These are phyloP conservation scores for Apophysomyces variabilis DNA, from an alignment of 371 early-diverging fungal species.

Conservation along the genomic window DNA sequence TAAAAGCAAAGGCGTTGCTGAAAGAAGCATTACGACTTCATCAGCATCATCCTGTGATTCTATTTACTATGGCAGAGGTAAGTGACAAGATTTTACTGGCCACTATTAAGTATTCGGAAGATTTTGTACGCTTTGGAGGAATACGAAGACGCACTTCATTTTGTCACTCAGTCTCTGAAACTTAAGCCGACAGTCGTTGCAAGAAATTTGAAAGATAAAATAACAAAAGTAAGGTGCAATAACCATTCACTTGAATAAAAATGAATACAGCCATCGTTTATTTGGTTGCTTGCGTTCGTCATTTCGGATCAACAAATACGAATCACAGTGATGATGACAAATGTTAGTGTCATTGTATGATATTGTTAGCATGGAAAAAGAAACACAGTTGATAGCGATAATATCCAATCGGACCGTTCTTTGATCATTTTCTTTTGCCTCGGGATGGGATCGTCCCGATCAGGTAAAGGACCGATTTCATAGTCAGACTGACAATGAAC, in stretches of 20 bases:
- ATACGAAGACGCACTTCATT: slow-evolving; percentile 11
- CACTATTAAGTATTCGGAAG: slow-evolving; percentile 4
- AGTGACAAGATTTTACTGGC: not conserved
- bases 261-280: not conserved
- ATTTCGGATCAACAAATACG: too few relatives aligned
- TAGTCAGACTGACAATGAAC: too few relatives aligned
- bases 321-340: too few relatives aligned
- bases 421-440: too few relatives aligned
- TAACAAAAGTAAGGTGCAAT: not conserved
- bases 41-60: slow-evolving; percentile 38
- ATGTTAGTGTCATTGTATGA: too few relatives aligned
- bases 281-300: too few relatives aligned
- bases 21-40: slow-evolving; percentile 40
- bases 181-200: not conserved
- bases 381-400: too few relatives aligned
- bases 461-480: too few relatives aligned
- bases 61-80: slow-evolving; percentile 40
- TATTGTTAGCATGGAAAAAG: too few relatives aligned
- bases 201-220: not conserved
- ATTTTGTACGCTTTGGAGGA: slow-evolving; percentile 16
- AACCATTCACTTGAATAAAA: not conserved
- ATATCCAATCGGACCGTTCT: too few relatives aligned
- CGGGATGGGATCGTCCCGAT: too few relatives aligned
- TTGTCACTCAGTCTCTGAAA: slow-evolving; percentile 15
- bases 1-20: slow-evolving; percentile 30